A percentile compares a stretch with the other conserved stretches of the same genome.
These are phyloP conservation scores for Coemansia sp. DNA, from an alignment of 371 early-diverging fungal species.

Conservation along the genomic window DNA sequence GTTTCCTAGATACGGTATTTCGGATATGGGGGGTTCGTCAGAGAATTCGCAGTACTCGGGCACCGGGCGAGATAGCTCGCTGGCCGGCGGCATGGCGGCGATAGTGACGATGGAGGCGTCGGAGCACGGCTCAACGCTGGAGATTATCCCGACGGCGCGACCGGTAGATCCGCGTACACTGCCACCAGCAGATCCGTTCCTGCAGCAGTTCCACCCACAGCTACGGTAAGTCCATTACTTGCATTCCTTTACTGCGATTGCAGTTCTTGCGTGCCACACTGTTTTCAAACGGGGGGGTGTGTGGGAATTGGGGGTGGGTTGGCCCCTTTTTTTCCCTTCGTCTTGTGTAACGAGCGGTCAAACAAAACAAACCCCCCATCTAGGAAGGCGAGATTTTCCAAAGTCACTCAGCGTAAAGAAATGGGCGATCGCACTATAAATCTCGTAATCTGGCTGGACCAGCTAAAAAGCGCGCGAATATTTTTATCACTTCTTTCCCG, in stretches of 20 bases:
- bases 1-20: slow-evolving; percentile 4
- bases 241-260: too few relatives aligned
- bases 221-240: slow-evolving; percentile 31
- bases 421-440: background rate
- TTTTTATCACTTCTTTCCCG: too few relatives aligned
- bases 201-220: slow-evolving; percentile 28
- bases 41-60: slow-evolving; percentile 13
- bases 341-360: background rate
- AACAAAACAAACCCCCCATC: too few relatives aligned
- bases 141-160: slow-evolving; percentile 22
- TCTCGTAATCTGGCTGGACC: background rate
- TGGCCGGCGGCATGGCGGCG: slow-evolving; percentile 3
- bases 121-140: slow-evolving; percentile 17
- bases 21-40: slow-evolving; percentile 10
- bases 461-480: background rate
- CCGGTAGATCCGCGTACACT: slow-evolving; percentile 19
- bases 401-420: background rate
- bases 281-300: too few relatives aligned
- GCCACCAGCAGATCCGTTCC: slow-evolving; percentile 32
- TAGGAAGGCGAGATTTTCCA: too few relatives aligned
- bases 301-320: too few relatives aligned
- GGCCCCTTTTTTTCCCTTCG: background rate
- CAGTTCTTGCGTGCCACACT: too few relatives aligned
- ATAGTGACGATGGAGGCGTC: slow-evolving; percentile 1
- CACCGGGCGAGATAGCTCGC: slow-evolving; percentile 1